Evolutionary conservation across 345 rosid species (phyloP), one percentile per base, ranked within the genome.

Genomic region (Anastatica hierochuntica): DNA sequence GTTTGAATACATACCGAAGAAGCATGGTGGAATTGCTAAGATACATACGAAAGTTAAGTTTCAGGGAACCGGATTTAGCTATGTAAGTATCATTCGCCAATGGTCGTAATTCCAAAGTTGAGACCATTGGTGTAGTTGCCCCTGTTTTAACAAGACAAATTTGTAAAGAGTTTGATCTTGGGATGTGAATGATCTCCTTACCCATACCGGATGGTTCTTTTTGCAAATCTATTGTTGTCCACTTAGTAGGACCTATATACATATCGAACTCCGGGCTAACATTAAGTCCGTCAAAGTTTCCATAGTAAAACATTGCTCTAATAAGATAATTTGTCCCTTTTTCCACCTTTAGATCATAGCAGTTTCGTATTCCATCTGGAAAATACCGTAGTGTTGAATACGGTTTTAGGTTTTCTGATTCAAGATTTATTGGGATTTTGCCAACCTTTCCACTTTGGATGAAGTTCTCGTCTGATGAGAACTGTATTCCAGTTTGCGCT

Each of bases 111-210:
- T 63, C 61, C 48, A 63, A 53, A 19, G 54, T 12, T 37, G 68
- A 53, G 26, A 53, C 69, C 15, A 76, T 54, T 2, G 77, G 75
- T 14, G 62, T 70, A 0, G 42, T n/a, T n/a, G n/a, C n/a, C n/a
- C n/a, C n/a, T n/a, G 73, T 76, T 54, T 73, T 64, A 14, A 61
- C 80, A 7, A 76, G 71, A 62, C 80, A 76, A 46, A 76, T 55
- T 18, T 62, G 31, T 30, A 59, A 37, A 15, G 49, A 39, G 44
- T 56, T 54, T 18, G 44, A 27, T 2, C 13, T 36, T 8, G 67
- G 11, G 6, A 53, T 17, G 30, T 72, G 73, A 33, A 76, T 56
- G 37, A 76, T 54, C 56, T 76, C 80, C 55, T 49, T 43, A 13
- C 16, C 12, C 10, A 53, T 8, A 51, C 55, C 34, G 38, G 13